phyloP scores from a whole-genome alignment of 495 filamentous ascomycete genomes.

The Tuber borchii region DNA sequence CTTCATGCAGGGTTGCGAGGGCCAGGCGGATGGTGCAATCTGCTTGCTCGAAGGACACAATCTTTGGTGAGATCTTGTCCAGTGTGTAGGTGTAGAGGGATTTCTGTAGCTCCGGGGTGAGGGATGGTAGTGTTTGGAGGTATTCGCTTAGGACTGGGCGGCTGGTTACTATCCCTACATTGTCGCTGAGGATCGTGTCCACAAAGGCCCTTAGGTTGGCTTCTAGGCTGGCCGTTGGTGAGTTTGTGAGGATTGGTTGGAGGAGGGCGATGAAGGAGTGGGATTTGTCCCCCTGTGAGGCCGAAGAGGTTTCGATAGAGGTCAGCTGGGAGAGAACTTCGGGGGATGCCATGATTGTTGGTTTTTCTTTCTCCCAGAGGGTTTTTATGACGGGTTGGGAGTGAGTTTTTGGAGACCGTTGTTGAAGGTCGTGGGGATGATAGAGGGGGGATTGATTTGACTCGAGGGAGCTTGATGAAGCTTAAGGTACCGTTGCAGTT shows the following conservation, averaged over 20 bases:
- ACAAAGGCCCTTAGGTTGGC: slow-evolving; percentile 63
- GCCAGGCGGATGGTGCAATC: slow-evolving; percentile 70
- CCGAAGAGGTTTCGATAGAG: slow-evolving; percentile 51
- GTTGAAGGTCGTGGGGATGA: neutral
- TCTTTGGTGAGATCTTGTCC: slow-evolving; percentile 56
- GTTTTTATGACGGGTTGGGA: neutral
- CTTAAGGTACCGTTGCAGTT: neutral
- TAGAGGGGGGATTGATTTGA: neutral
- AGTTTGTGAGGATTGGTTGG: slow-evolving; percentile 53
- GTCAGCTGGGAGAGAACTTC: slow-evolving; percentile 54
- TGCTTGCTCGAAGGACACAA: slow-evolving; percentile 77
- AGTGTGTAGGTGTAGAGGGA: slow-evolving; percentile 64
- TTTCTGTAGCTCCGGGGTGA: slow-evolving; percentile 53
- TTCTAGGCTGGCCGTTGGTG: slow-evolving; percentile 52
- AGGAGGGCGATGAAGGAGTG: slow-evolving; percentile 63
- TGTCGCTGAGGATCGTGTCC: slow-evolving; percentile 60
- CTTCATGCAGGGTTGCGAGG: slow-evolving; percentile 75
- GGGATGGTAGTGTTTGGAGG: slow-evolving; percentile 52
- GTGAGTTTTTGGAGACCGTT: neutral
- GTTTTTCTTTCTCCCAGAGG: no score
- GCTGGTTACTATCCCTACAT: slow-evolving; percentile 66
- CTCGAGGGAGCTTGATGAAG: neutral
- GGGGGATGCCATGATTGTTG: slow-evolving; percentile 51
- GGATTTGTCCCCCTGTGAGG: slow-evolving; percentile 52
- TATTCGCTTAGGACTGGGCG: slow-evolving; percentile 65